Evolutionary conservation across 1,139 yeast genomes (phyloP).

Genomic region (Zygosaccharomyces sapae): DNA sequence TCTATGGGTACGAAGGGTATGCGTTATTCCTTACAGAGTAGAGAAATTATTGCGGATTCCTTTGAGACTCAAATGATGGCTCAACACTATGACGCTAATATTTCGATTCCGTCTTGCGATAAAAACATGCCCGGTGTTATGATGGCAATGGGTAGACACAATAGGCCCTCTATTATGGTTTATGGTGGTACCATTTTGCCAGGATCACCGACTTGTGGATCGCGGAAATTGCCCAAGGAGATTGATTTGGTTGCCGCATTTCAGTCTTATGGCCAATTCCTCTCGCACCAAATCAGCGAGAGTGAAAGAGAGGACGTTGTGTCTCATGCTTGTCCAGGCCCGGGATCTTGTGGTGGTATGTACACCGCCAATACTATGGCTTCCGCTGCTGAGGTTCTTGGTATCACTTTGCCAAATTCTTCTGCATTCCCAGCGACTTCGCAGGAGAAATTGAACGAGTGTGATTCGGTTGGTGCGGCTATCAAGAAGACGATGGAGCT

Average conservation of each 20-base stretch:
- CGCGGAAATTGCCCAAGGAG: slow-evolving; percentile 58
- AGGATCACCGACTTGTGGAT: slow-evolving; percentile 71
- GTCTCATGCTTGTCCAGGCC: slow-evolving; percentile 92
- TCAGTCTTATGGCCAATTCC: slow-evolving; percentile 92
- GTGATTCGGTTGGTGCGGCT: slow-evolving; percentile 77
- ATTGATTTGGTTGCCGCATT: slow-evolving; percentile 92
- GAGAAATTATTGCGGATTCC: slow-evolving; percentile 95
- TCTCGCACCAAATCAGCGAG: slow-evolving; percentile 72
- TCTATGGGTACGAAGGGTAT: slow-evolving; percentile 96
- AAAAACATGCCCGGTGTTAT: slow-evolving; percentile 97
- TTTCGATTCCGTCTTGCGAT: slow-evolving; percentile 94
- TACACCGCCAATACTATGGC: slow-evolving; percentile 99
- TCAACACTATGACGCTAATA: slow-evolving; percentile 89
- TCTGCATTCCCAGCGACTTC: slow-evolving; percentile 90
- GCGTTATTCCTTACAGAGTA: slow-evolving; percentile 89
- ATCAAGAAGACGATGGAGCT: slow-evolving; percentile 70
- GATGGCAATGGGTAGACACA: slow-evolving; percentile 97
- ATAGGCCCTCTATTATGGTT: slow-evolving; percentile 93
- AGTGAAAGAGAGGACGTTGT: slow-evolving; percentile 80
- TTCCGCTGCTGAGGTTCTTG: slow-evolving; percentile 94
- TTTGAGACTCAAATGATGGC: slow-evolving; percentile 91
- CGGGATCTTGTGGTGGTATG: slow-evolving; percentile 99
- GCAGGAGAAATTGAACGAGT: slow-evolving; percentile 71
- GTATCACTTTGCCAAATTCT: slow-evolving; percentile 90
- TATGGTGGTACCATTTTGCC: slow-evolving; percentile 95